Evolutionary conservation across 768 basidiomycete species (phyloP).

Genomic region (Amanita phalloides): DNA sequence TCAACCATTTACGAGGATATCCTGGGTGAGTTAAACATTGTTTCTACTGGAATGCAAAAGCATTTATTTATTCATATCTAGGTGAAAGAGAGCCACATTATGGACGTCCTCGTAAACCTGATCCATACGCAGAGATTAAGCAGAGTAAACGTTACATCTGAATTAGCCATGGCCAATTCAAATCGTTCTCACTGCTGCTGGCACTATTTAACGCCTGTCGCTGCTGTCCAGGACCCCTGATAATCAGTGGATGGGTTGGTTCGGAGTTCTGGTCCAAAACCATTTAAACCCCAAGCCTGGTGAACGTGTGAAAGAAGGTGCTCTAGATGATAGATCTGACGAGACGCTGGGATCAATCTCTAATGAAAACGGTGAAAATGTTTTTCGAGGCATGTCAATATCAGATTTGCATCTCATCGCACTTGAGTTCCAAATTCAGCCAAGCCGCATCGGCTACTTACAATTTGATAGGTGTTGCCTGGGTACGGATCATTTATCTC

Average conservation of each 20-base stretch:
- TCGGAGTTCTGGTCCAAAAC: too few relatives aligned
- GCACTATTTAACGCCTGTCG: too few relatives aligned
- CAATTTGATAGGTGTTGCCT: not conserved
- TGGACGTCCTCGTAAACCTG: constrained; percentile 39
- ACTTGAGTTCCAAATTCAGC: not conserved
- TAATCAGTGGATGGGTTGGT: too few relatives aligned
- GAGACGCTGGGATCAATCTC: too few relatives aligned
- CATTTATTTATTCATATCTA: constrained; percentile 12
- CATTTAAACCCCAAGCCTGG: too few relatives aligned
- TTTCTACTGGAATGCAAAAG: constrained; percentile 1
- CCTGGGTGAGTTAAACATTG: constrained; percentile 42
- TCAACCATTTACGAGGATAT: constrained; percentile 51
- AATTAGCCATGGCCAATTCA: constrained; percentile 4
- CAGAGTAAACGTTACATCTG: constrained; percentile 34
- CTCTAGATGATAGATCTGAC: too few relatives aligned
- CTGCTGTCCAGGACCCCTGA: too few relatives aligned
- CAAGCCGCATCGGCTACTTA: not conserved
- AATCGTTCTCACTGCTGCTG: too few relatives aligned
- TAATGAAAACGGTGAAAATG: too few relatives aligned
- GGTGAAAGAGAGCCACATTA: constrained; percentile 42
- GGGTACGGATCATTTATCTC: not conserved
- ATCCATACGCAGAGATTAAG: constrained; percentile 48
- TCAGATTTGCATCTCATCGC: not conserved
- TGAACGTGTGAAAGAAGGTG: too few relatives aligned
- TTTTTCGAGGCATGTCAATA: not conserved